Evolutionary conservation across 441 rosid species (phyloP).

Genomic region (Cnidoscolus chayamansa): DNA sequence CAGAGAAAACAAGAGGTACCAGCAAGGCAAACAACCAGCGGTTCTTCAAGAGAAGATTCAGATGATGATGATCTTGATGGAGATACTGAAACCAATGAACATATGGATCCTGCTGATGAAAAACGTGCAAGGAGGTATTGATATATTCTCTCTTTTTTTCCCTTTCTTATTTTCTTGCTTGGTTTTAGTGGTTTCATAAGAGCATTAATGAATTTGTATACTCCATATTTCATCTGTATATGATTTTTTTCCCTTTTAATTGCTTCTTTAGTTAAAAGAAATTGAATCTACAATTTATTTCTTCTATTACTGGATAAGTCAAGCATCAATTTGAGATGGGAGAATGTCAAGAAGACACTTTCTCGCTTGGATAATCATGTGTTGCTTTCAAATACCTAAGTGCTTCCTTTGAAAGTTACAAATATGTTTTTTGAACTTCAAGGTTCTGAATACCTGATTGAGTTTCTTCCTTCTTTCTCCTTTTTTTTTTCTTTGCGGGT

Average conservation of each 20-base stretch:
- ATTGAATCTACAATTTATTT: background rate
- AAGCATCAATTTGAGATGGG: slow-evolving; percentile 10
- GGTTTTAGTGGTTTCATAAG: slow-evolving; percentile 15
- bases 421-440: background rate
- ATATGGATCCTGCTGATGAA: slow-evolving; percentile 56
- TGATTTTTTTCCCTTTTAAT: slow-evolving; percentile 1
- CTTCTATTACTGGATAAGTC: slow-evolving; percentile 1
- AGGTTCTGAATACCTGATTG: background rate
- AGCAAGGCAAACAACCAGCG: slow-evolving; percentile 75
- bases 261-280: background rate
- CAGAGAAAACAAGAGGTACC: slow-evolving; percentile 43
- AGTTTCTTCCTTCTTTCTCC: background rate
- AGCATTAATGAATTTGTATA: slow-evolving; percentile 6
- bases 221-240: slow-evolving; percentile 10
- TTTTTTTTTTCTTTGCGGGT: too few relatives aligned
- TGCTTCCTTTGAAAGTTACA: slow-evolving; percentile 3
- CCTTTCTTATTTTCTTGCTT: slow-evolving; percentile 15
- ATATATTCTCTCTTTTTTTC: background rate
- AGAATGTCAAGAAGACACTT: background rate
- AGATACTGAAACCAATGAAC: slow-evolving; percentile 73
- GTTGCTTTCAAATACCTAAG: slow-evolving; percentile 6
- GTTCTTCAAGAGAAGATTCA: slow-evolving; percentile 89
- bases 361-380: background rate
- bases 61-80: slow-evolving; percentile 91
- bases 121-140: slow-evolving; percentile 80